Percentiles rank a stretch among this genome's conserved stretches.
phyloP scores from a whole-genome alignment of 2,329 filamentous ascomycete species.

The Monilinia polystroma region DNA sequence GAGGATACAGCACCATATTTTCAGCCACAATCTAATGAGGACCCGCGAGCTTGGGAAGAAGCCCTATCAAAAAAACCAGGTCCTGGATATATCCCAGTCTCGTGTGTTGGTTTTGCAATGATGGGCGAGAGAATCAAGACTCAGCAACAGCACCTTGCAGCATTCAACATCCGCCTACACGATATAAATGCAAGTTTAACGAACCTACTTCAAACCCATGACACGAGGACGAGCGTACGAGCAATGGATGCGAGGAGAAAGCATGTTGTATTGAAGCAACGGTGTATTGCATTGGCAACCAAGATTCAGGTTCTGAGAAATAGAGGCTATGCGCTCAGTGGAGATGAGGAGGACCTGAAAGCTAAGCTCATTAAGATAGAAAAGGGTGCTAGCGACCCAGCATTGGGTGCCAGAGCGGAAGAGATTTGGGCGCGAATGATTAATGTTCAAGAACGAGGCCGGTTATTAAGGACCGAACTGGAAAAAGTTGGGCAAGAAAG shows the following conservation, averaged over 20 bases:
- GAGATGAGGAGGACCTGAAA: constrained; percentile 75
- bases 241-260: constrained; percentile 70
- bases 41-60: constrained; percentile 79
- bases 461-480: constrained; percentile 70
- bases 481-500: constrained; percentile 62
- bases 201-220: constrained; percentile 71
- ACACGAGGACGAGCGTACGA: constrained; percentile 72
- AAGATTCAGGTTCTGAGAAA: constrained; percentile 80
- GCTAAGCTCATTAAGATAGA: constrained; percentile 69
- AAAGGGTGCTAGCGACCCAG: constrained; percentile 69
- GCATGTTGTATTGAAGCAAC: constrained; percentile 70
- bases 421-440: constrained; percentile 84
- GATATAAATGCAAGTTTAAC: constrained; percentile 75
- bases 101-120: constrained; percentile 71
- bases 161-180: constrained; percentile 71
- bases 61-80: constrained; percentile 77
- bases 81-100: constrained; percentile 72
- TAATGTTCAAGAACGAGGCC: constrained; percentile 69
- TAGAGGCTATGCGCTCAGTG: constrained; percentile 75
- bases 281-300: constrained; percentile 72
- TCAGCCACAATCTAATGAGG: constrained; percentile 66
- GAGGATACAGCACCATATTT: constrained; percentile 74
- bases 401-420: constrained; percentile 72
- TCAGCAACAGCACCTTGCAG: constrained; percentile 66
- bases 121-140: constrained; percentile 70